Percentiles rank a stretch among this genome's conserved stretches.
Conservation (phyloP, 23 red algal genomes). For the Gracilaria caudata region DNA sequence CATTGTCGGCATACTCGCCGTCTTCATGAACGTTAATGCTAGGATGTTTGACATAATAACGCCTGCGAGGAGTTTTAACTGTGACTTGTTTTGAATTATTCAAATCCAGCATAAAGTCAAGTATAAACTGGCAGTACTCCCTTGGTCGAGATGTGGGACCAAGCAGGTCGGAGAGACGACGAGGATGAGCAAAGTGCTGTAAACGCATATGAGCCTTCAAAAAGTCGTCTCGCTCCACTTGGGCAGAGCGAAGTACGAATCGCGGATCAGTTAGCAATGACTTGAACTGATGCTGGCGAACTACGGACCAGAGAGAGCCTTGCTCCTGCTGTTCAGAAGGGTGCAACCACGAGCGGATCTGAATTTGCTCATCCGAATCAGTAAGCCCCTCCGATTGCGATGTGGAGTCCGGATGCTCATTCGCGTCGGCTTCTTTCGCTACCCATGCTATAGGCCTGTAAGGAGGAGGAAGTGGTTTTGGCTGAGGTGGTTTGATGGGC, state of each 20-base stretch:
- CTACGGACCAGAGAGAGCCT: slow-evolving; percentile 9
- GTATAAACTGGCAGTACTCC: slow-evolving; percentile 31
- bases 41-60: neutral
- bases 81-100: slow-evolving; percentile 7
- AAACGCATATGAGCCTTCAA: slow-evolving; percentile 49
- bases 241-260: neutral
- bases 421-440: neutral
- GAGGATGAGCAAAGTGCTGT: slow-evolving; percentile 20
- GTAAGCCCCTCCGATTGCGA: neutral
- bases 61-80: neutral
- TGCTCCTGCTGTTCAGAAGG: neutral
- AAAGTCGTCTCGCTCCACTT: slow-evolving; percentile 42
- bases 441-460: slow-evolving; percentile 1
- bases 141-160: neutral
- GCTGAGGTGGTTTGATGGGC: neutral
- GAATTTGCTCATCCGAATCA: neutral
- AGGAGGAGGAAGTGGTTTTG: too few relatives aligned
- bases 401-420: neutral
- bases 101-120: slow-evolving; percentile 22
- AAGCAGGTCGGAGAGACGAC: slow-evolving; percentile 16
- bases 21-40: slow-evolving; percentile 20
- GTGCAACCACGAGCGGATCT: neutral
- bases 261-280: neutral
- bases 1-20: slow-evolving; percentile 29
- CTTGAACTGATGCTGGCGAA: neutral